These are phyloP conservation scores for Blastocystis sp. DNA, from an alignment of 352 stramenopile genomes.

Conservation along the genomic window DNA sequence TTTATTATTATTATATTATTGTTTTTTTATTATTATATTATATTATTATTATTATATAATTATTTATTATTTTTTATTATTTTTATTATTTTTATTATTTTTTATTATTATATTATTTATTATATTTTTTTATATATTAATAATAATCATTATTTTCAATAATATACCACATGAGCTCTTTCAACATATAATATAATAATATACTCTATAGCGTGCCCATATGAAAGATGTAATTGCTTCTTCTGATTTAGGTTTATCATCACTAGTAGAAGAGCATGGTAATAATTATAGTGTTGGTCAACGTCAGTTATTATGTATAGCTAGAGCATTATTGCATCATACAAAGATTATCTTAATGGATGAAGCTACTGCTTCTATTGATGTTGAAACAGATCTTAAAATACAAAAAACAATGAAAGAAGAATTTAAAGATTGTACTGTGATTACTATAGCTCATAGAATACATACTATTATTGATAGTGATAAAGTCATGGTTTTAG, in stretches of 20 bases:
- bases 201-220: too few species aligned
- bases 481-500: constrained; percentile 77
- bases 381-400: constrained; percentile 62
- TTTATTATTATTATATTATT: too few species aligned
- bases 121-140: too few species aligned
- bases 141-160: too few species aligned
- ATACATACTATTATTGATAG: constrained; percentile 84
- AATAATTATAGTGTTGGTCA: constrained; percentile 82
- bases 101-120: too few species aligned
- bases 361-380: constrained; percentile 77
- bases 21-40: too few species aligned
- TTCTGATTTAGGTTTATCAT: constrained; percentile 53
- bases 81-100: too few species aligned
- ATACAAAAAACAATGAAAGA: constrained; percentile 67
- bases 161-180: too few species aligned
- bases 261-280: constrained; percentile 64
- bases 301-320: constrained; percentile 78
- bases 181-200: too few species aligned
- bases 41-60: too few species aligned
- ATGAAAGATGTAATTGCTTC: neutral
- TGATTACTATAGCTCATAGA: constrained; percentile 86
- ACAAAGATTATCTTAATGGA: constrained; percentile 87
- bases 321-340: constrained; percentile 65
- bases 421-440: constrained; percentile 65
- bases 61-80: too few species aligned